Percentiles rank a stretch among this genome's conserved stretches.
Conservation (phyloP, 2,329 filamentous ascomycete genomes). For the Fusarium beomiforme region DNA sequence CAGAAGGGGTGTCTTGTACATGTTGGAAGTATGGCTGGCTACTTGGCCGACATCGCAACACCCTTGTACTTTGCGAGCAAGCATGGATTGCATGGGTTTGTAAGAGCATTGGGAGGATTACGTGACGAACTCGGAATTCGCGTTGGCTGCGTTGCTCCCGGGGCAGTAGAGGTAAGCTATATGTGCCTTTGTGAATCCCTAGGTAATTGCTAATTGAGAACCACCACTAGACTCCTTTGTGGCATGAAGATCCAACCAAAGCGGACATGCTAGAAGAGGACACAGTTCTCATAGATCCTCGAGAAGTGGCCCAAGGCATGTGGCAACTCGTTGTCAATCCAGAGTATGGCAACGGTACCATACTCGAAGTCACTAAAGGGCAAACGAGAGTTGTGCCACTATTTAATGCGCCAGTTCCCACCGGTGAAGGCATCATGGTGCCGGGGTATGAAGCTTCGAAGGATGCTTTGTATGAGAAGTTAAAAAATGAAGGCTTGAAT, state of each 20-base stretch:
- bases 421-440: slow-evolving; percentile 34
- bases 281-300: slow-evolving; percentile 44
- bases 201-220: neutral
- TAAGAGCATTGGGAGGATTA: slow-evolving; percentile 44
- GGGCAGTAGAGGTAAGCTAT: slow-evolving; percentile 44
- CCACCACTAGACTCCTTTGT: slow-evolving; percentile 46
- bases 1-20: slow-evolving; percentile 46
- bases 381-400: slow-evolving; percentile 43
- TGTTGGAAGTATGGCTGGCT: slow-evolving; percentile 49
- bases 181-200: neutral
- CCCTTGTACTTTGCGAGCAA: slow-evolving; percentile 53
- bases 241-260: slow-evolving; percentile 47
- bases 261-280: slow-evolving; percentile 38
- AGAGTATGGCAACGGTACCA: slow-evolving; percentile 46
- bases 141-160: slow-evolving; percentile 46
- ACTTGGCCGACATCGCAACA: slow-evolving; percentile 42
- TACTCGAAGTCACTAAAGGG: slow-evolving; percentile 45
- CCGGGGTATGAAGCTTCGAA: slow-evolving; percentile 40
- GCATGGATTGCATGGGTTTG: slow-evolving; percentile 51
- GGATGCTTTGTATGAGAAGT: slow-evolving; percentile 30
- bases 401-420: slow-evolving; percentile 42
- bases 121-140: slow-evolving; percentile 40
- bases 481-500: slow-evolving; percentile 37
- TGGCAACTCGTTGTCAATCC: slow-evolving; percentile 40
- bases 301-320: slow-evolving; percentile 48